Conservation (phyloP, 306 rosid species). For the Senna tora region DNA sequence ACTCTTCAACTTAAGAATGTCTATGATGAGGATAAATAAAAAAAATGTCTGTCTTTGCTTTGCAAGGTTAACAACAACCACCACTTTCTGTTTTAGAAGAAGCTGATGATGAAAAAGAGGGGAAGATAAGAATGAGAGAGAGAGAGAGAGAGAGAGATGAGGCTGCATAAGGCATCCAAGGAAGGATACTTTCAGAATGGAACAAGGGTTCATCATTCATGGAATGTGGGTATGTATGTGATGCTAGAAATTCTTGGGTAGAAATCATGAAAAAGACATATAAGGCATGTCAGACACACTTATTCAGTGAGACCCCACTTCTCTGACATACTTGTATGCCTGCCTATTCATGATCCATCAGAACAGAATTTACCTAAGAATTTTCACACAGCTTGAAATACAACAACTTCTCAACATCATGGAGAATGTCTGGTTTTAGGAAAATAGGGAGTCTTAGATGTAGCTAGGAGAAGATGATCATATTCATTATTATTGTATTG, state of each 20-base stretch:
- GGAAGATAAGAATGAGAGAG: too few species aligned
- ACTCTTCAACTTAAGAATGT: conserved; percentile 40
- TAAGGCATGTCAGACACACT: conserved; percentile 3
- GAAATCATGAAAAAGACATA: neutral
- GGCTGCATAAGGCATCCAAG: conserved; percentile 24
- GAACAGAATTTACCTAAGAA: neutral
- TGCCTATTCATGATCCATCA: neutral
- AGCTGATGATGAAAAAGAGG: conserved; percentile 24
- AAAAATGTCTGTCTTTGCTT: conserved; percentile 28
- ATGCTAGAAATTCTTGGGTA: neutral
- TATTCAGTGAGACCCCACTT: neutral
- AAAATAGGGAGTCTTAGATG: conserved; percentile 28
- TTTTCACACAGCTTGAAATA: conserved; percentile 30
- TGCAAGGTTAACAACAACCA: conserved; percentile 64
- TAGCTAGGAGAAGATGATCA: conserved; percentile 42
- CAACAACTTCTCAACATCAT: conserved; percentile 27
- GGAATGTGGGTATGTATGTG: conserved; percentile 36
- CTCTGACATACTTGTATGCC: conserved; percentile 12
- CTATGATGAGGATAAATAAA: conserved; percentile 28
- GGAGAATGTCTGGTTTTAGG: neutral
- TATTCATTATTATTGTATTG: conserved; percentile 38
- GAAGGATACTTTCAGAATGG: conserved; percentile 25
- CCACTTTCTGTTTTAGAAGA: conserved; percentile 20
- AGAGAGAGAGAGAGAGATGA: conserved; percentile 15
- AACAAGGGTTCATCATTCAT: conserved; percentile 32